Conservation (phyloP, 2,329 filamentous ascomycete species). For the Lasiodiplodia hormozganensis region DNA sequence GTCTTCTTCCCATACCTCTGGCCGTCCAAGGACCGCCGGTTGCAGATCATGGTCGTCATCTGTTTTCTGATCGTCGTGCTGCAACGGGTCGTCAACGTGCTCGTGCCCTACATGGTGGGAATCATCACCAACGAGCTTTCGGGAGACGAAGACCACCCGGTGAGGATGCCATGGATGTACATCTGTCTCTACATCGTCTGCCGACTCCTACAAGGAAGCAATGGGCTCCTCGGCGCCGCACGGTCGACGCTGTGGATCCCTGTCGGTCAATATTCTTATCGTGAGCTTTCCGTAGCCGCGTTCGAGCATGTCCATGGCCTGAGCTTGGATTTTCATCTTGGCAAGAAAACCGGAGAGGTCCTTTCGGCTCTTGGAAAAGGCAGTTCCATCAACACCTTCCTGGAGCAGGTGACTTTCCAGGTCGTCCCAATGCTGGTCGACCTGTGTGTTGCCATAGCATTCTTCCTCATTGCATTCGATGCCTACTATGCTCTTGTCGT, state of each 20-base stretch:
- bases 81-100: constrained; percentile 83
- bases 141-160: constrained; percentile 51
- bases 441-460: constrained; percentile 81
- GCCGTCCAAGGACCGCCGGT: constrained; percentile 78
- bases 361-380: constrained; percentile 96
- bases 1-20: constrained; percentile 97
- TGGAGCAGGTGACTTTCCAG: constrained; percentile 96
- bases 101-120: constrained; percentile 84
- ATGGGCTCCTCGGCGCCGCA: constrained; percentile 82
- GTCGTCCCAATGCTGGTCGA: constrained; percentile 95
- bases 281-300: constrained; percentile 89
- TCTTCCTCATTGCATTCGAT: constrained; percentile 81
- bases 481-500: constrained; percentile 90
- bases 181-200: constrained; percentile 80
- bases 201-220: constrained; percentile 84
- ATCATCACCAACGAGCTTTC: constrained; percentile 78
- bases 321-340: constrained; percentile 94
- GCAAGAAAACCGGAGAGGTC: constrained; percentile 95
- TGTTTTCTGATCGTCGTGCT: constrained; percentile 82
- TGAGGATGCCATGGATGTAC: constrained; percentile 71
- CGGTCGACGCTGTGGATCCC: constrained; percentile 93
- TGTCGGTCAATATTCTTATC: constrained; percentile 95
- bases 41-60: constrained; percentile 80
- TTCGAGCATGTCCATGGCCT: constrained; percentile 97
- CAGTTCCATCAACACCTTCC: constrained; percentile 92